Evolutionary conservation across 768 basidiomycete species (phyloP), one percentile per base, ranked within the genome.

Genomic region (Termitomyces sp.): DNA sequence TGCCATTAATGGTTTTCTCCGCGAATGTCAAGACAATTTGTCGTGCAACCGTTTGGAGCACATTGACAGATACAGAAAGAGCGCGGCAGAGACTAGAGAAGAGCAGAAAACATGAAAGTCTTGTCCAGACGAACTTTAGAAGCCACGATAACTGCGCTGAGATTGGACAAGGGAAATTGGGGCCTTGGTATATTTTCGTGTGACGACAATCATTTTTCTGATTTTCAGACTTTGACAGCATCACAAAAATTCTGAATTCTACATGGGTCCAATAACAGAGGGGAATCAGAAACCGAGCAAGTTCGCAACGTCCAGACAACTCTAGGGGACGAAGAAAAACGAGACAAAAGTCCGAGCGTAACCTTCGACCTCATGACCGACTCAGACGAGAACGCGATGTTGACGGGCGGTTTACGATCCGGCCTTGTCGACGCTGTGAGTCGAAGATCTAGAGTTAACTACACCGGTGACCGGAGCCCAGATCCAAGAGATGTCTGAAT

Each of bases 1-100:
- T 70, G 9, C 69, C 71, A 54, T 71, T 67, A 5, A 45, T 67
- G 66, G 20, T 64, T 48, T 6, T 57, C 68, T 5, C 67, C 70
- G 16, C 68, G 70, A 51, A 73, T 70, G 22, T 73, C 69, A 10
- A 74, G 61, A 53, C 69, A 75, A 55, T 73, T 72, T 9, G 60
- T 57, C 1, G 43, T 40, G 47, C 67, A 62, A 8, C 62, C 57
- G 54, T 63, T 65, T 7, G 69, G 68, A 24, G 43, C 11, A n/a
- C 61, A 3, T 63, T 61, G 7, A 56, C 58, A 35, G 22, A 44
- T 35, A 32, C 52, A 32, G 62, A 51, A 11, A 60, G 51, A 13
- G 22, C 26, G n/a, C 7, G 51, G 41, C 58, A 8, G 58, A 33
- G 3, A 63, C 40, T 41, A 55, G 35, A 56, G 22, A 47, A 52